These are phyloP conservation scores for Chaetomium tenue DNA, from an alignment of 495 filamentous ascomycete genomes.

Conservation along the genomic window DNA sequence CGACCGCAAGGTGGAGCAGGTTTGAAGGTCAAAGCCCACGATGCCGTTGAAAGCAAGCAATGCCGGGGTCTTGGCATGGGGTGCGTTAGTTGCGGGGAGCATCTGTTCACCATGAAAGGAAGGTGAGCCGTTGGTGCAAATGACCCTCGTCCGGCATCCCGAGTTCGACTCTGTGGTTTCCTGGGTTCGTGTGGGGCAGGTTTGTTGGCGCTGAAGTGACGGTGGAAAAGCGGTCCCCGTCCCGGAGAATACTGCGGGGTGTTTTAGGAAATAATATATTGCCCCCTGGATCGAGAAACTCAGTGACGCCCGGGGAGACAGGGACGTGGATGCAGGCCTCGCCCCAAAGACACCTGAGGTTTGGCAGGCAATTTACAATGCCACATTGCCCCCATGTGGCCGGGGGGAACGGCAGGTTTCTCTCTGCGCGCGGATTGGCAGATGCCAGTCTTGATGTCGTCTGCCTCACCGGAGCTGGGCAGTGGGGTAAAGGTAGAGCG, in stretches of 20 bases:
- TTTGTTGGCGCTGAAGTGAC: slow-evolving; percentile 3
- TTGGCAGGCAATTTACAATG: slow-evolving; percentile 28
- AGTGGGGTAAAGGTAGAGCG: slow-evolving; percentile 31
- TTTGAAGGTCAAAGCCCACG: slow-evolving; percentile 15
- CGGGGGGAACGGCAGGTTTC: slow-evolving; percentile 8
- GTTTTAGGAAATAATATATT: slow-evolving; percentile 33
- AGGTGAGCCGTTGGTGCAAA: slow-evolving; percentile 29
- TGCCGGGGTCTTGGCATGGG: slow-evolving; percentile 35
- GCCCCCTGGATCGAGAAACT: slow-evolving; percentile 32
- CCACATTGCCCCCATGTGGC: slow-evolving; percentile 30
- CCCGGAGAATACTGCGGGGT: slow-evolving; percentile 31
- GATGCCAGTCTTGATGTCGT: slow-evolving; percentile 20
- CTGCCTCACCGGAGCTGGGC: slow-evolving; percentile 20
- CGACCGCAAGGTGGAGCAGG: slow-evolving; percentile 3
- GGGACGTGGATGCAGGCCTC: slow-evolving; percentile 14
- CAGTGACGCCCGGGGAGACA: slow-evolving; percentile 16
- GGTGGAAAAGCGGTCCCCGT: slow-evolving; percentile 40
- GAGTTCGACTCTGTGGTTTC: slow-evolving; percentile 7
- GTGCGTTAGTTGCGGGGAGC: slow-evolving; percentile 21
- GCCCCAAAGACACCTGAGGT: slow-evolving; percentile 16
- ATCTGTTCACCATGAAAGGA: slow-evolving; percentile 30
- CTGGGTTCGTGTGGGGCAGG: slow-evolving; percentile 12
- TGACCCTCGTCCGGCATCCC: slow-evolving; percentile 26
- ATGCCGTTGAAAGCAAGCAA: slow-evolving; percentile 27
- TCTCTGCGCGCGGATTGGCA: slow-evolving; percentile 9